Conservation (phyloP, 345 rosid genomes). For the Draba incana region DNA sequence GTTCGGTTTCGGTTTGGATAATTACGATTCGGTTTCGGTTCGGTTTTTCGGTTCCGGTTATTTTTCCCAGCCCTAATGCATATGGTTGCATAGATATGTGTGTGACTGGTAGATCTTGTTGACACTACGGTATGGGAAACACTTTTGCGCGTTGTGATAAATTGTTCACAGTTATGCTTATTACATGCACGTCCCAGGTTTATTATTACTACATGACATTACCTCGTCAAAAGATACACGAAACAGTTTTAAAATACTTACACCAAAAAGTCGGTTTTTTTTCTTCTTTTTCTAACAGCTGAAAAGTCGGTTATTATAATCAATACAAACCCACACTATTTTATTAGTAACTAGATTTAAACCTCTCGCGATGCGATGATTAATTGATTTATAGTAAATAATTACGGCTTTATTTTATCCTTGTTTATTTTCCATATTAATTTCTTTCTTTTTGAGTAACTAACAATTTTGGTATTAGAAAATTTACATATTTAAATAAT, state of each 20-base stretch:
- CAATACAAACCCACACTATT: background rate
- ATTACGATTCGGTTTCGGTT: too few species aligned
- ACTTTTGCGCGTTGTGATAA: conserved; percentile 25
- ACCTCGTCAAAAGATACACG: conserved; percentile 20
- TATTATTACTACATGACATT: conserved; percentile 13
- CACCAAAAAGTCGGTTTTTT: background rate
- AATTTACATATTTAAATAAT: too few species aligned
- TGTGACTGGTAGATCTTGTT: conserved; percentile 24
- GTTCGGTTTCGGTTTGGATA: too few species aligned
- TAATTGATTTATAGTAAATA: too few species aligned
- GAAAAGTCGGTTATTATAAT: background rate
- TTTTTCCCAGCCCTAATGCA: too few species aligned
- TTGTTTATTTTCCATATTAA: too few species aligned
- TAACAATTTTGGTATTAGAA: too few species aligned
- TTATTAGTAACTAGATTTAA: too few species aligned
- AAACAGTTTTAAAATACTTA: background rate
- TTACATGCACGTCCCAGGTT: conserved; percentile 35
- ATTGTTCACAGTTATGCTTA: conserved; percentile 17
- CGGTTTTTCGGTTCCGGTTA: too few species aligned
- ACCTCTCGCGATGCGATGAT: too few species aligned
- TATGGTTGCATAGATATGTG: background rate
- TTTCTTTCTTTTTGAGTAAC: too few species aligned
- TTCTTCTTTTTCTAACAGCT: background rate
- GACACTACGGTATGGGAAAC: conserved; percentile 24
- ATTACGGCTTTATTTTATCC: too few species aligned